These are phyloP conservation scores for Sesbania bispinosa DNA, from an alignment of 306 rosid genomes.

Conservation along the genomic window DNA sequence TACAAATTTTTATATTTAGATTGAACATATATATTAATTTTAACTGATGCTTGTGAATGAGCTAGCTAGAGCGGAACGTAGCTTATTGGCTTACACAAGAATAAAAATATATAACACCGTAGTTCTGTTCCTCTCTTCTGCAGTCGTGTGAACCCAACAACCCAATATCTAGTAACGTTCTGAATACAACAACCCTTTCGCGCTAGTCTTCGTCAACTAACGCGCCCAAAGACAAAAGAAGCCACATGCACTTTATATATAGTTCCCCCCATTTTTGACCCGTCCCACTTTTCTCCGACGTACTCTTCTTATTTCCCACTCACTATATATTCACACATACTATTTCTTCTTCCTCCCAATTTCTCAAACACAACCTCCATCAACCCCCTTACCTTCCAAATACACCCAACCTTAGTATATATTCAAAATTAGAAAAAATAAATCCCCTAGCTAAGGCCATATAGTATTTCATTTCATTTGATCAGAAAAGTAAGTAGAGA, in stretches of 20 bases:
- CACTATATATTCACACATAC: not conserved
- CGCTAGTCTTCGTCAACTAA: conserved; percentile 8
- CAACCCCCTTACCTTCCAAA: too few species aligned
- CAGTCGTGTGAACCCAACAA: not conserved
- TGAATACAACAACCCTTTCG: not conserved
- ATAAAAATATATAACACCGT: too few species aligned
- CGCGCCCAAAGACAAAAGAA: conserved; percentile 11
- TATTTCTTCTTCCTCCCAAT: not conserved
- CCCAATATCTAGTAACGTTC: not conserved
- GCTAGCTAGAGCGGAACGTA: too few species aligned
- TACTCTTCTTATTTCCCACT: too few species aligned
- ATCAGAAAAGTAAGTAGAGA: not conserved
- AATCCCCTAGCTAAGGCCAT: too few species aligned
- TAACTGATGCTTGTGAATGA: too few species aligned
- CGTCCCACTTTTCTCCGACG: not conserved
- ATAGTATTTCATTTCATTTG: too few species aligned
- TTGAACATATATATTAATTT: too few species aligned
- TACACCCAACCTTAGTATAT: too few species aligned
- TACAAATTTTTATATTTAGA: too few species aligned
- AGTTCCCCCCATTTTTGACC: conserved; percentile 35
- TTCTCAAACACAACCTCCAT: not conserved
- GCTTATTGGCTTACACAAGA: too few species aligned
- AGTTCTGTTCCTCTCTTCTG: not conserved
- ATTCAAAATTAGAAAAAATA: too few species aligned
- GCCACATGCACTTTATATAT: conserved; percentile 42